Percentiles rank a stretch among this genome's conserved stretches.
Conservation (phyloP, 192 early-diverging fungal genomes). For the Backusella morwellensis region DNA sequence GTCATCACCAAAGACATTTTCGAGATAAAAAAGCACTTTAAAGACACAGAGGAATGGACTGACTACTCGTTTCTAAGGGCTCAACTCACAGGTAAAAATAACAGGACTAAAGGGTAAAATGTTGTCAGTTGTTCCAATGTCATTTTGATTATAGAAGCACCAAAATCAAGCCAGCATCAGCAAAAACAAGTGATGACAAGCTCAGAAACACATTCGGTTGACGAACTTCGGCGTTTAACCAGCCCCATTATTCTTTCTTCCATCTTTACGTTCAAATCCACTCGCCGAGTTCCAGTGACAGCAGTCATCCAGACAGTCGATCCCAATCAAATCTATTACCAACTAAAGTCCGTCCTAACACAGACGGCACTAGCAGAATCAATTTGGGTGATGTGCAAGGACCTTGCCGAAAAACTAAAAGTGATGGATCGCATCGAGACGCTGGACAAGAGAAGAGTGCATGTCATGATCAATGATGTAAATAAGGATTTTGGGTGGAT, state of each 20-base stretch:
- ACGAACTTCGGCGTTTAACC: neutral
- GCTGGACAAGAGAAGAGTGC: constrained; percentile 1
- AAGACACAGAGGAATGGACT: neutral
- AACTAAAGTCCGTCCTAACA: constrained; percentile 5
- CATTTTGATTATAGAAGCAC: neutral
- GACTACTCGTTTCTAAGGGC: constrained; percentile 6
- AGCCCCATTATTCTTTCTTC: neutral
- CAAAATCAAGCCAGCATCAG: neutral
- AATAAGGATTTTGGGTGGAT: constrained; percentile 2
- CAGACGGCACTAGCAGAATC: constrained; percentile 7
- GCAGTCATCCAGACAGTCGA: constrained; percentile 7
- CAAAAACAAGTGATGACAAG: neutral
- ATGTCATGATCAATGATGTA: neutral
- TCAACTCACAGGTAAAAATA: neutral
- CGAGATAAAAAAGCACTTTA: neutral
- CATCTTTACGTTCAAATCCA: neutral
- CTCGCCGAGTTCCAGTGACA: constrained; percentile 1
- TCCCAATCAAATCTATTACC: neutral
- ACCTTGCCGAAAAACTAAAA: neutral
- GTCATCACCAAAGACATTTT: neutral
- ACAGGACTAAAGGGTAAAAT: neutral
- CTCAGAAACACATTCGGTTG: neutral
- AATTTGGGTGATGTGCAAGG: constrained; percentile 14
- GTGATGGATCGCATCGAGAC: neutral
- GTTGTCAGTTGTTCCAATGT: neutral